A percentile compares a stretch with the other conserved stretches of the same genome.
phyloP scores from a whole-genome alignment of 805 yeast species.

The Candida easanensis region DNA sequence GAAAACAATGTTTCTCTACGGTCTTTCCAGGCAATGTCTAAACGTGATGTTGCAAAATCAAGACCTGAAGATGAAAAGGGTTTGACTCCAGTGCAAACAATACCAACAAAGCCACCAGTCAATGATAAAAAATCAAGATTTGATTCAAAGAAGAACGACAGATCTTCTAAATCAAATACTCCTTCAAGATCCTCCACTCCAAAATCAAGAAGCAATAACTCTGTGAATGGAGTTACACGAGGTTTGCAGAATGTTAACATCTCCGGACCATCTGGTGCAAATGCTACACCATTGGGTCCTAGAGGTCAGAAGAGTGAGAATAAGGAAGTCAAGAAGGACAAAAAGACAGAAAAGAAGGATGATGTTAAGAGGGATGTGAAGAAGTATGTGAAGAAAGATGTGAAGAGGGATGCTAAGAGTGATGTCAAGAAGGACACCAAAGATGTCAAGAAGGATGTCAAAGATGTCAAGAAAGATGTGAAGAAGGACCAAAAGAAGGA shows the following conservation, averaged over 20 bases:
- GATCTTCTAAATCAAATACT: background rate
- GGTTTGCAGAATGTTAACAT: background rate
- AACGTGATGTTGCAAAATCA: conserved; percentile 21
- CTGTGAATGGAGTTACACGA: background rate
- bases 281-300: background rate
- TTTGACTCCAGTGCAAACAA: background rate
- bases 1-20: conserved; percentile 37
- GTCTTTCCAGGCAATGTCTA: conserved; percentile 33
- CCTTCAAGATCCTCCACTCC: background rate
- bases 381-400: background rate
- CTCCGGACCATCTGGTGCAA: background rate
- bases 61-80: conserved; percentile 22
- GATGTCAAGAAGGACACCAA: background rate
- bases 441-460: background rate
- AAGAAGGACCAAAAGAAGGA: conserved; percentile 1
- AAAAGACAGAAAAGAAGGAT: background rate
- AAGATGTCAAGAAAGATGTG: conserved; percentile 1
- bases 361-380: background rate
- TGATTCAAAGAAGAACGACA: background rate
- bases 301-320: background rate
- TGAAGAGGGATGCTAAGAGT: background rate
- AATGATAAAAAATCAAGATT: background rate
- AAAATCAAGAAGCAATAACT: background rate
- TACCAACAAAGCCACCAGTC: background rate
- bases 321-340: background rate